Conservation (phyloP, 345 rosid genomes). For the Ailanthus altissimus region DNA sequence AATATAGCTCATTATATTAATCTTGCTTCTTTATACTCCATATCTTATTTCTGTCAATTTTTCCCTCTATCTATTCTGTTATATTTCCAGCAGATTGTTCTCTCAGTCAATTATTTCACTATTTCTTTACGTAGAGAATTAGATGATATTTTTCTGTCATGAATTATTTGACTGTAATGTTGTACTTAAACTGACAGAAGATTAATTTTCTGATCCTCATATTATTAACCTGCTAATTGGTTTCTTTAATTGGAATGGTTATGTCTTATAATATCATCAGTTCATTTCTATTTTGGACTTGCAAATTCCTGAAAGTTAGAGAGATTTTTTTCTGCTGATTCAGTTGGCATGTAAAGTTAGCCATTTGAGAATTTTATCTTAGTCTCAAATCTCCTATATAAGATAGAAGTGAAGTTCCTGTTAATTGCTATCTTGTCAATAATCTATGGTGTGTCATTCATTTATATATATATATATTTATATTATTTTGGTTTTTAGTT, state of each 20-base stretch:
- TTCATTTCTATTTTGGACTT: conserved; percentile 26
- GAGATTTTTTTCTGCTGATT: conserved; percentile 28
- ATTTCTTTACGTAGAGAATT: not conserved
- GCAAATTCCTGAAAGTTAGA: conserved; percentile 33
- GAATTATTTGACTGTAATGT: not conserved
- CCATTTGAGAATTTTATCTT: conserved; percentile 25
- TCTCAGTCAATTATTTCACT: not conserved
- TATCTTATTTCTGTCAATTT: not conserved
- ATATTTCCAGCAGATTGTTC: not conserved
- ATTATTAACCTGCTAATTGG: not conserved
- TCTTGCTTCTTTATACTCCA: not conserved
- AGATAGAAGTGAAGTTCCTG: conserved; percentile 27
- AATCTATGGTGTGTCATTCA: conserved; percentile 11
- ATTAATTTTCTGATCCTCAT: conserved; percentile 17
- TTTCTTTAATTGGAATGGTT: conserved; percentile 17
- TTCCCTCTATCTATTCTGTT: not conserved
- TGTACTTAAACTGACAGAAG: not conserved
- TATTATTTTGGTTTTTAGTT: conserved; percentile 24
- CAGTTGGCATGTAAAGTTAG: conserved; percentile 21
- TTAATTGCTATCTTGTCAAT: conserved; percentile 13
- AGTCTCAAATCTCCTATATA: conserved; percentile 20
- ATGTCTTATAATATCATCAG: conserved; percentile 11
- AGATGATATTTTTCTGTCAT: not conserved
- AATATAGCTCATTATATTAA: not conserved
- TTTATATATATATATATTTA: not conserved